phyloP scores from a whole-genome alignment of 768 basidiomycete species.

The Wakefieldia striispora region DNA sequence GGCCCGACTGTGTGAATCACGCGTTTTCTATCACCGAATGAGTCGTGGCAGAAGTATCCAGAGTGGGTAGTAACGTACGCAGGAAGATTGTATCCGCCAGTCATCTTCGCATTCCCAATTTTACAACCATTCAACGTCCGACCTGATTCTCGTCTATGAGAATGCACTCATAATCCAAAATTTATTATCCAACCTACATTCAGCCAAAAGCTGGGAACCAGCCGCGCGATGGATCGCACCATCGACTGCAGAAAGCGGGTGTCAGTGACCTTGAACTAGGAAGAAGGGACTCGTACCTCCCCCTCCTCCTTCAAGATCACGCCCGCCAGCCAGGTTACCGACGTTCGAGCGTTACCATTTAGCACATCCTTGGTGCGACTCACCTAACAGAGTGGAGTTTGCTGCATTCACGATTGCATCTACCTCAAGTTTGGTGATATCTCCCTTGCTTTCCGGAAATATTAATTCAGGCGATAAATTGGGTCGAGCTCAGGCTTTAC shows the following conservation, averaged over 20 bases:
- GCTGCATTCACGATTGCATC: constrained; percentile 85
- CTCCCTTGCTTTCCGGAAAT: constrained; percentile 57
- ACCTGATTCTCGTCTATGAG: constrained; percentile 53
- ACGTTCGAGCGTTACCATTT: background rate
- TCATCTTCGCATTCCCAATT: constrained; percentile 78
- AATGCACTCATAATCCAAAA: background rate
- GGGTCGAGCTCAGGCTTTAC: constrained; percentile 24
- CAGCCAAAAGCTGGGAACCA: constrained; percentile 58
- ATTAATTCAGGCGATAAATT: background rate
- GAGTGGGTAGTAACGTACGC: constrained; percentile 50
- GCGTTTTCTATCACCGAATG: constrained; percentile 45
- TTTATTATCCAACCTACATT: constrained; percentile 50
- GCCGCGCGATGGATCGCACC: constrained; percentile 81
- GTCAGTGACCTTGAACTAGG: background rate
- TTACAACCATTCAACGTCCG: constrained; percentile 61
- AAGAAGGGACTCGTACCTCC: constrained; percentile 50
- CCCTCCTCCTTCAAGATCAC: constrained; percentile 57
- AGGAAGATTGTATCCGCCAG: constrained; percentile 71
- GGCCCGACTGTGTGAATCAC: constrained; percentile 86
- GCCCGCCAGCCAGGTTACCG: background rate
- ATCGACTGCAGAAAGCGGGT: constrained; percentile 51
- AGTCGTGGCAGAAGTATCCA: background rate
- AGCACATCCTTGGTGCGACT: background rate
- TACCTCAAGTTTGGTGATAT: constrained; percentile 69
- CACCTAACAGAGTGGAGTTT: constrained; percentile 69